These are phyloP conservation scores for Globisporangium yorkense DNA, from an alignment of 352 stramenopile species.

Conservation along the genomic window DNA sequence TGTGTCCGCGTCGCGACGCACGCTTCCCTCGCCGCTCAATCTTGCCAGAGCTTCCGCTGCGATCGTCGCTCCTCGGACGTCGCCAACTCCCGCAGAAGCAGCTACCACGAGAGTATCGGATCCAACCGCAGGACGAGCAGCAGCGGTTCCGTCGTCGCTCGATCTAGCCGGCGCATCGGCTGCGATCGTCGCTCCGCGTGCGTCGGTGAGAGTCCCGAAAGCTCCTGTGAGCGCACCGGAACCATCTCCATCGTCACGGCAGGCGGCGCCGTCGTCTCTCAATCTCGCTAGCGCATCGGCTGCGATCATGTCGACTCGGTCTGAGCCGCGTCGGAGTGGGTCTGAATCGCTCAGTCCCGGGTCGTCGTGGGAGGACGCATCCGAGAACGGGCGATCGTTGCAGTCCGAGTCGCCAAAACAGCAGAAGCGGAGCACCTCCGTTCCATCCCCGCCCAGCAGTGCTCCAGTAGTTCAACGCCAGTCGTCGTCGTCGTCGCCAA, in stretches of 20 bases:
- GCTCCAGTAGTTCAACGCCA: background rate
- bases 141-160: background rate
- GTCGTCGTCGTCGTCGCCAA: slow-evolving; percentile 1
- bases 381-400: background rate
- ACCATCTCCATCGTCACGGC: background rate
- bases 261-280: slow-evolving; percentile 2
- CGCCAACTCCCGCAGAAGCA: background rate
- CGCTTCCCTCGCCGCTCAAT: slow-evolving; percentile 4
- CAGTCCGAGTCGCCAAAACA: slow-evolving; percentile 1
- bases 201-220: background rate
- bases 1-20: background rate
- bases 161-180: background rate
- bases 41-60: background rate
- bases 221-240: background rate
- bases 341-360: background rate
- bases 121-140: background rate
- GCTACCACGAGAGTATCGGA: background rate
- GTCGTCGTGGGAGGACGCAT: background rate
- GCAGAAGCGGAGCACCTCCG: background rate
- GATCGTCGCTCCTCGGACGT: background rate
- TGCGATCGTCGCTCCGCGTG: background rate
- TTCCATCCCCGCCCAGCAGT: background rate
- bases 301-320: slow-evolving; percentile 13
- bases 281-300: slow-evolving; percentile 8
- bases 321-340: slow-evolving; percentile 1